Percentiles rank a stretch among this genome's conserved stretches.
phyloP scores from a whole-genome alignment of 2,329 filamentous ascomycete genomes.

The Cadophora sp. region DNA sequence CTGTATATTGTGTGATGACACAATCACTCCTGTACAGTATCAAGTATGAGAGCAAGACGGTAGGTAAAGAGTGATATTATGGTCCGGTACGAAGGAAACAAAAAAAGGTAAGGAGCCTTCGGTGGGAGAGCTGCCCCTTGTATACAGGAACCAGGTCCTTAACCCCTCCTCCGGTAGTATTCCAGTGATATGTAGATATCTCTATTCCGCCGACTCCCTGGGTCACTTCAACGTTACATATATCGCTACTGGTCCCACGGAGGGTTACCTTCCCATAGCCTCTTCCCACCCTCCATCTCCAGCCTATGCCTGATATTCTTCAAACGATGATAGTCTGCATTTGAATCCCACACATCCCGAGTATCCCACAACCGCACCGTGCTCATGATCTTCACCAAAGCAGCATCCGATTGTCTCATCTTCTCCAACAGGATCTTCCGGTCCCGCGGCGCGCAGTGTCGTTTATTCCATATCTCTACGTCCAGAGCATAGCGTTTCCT shows the following conservation, averaged over 20 bases:
- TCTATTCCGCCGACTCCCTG: no score
- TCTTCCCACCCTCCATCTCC: not conserved
- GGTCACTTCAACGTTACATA: no score
- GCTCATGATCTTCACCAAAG: conserved; percentile 13
- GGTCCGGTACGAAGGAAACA: no score
- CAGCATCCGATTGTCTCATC: conserved; percentile 19
- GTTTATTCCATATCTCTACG: conserved; percentile 18
- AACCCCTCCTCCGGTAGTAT: no score
- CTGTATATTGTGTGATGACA: no score
- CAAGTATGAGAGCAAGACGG: no score
- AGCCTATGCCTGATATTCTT: conserved; percentile 13
- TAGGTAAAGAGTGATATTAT: no score
- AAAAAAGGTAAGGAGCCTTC: no score
- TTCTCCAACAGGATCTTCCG: not conserved
- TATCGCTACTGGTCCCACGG: conserved; percentile 14
- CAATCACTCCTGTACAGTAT: no score
- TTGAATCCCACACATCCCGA: not conserved
- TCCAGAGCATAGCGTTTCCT: conserved; percentile 22
- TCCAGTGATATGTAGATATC: no score
- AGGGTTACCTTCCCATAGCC: conserved; percentile 17
- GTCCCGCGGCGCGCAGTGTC: not conserved
- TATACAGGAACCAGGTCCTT: no score
- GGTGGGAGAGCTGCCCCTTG: no score
- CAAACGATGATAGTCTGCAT: conserved; percentile 3
- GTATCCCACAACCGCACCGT: conserved; percentile 15